Evolutionary conservation across 176 grass and related monocot species (phyloP).

Genomic region (Aechmea fasciata): DNA sequence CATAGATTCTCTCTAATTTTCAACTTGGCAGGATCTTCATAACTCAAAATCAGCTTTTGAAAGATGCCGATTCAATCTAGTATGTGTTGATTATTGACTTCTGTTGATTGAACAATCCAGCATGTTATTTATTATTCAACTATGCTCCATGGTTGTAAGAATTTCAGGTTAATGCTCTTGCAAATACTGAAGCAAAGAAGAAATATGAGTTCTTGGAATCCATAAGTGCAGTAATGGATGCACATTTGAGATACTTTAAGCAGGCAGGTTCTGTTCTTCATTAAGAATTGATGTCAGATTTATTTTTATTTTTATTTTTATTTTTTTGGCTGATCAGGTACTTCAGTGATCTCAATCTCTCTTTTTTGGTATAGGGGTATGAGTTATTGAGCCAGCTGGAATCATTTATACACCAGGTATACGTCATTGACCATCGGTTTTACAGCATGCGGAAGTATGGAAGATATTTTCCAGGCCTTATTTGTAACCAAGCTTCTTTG

Average conservation of each 20-base stretch:
- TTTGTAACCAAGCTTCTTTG: conserved; percentile 31
- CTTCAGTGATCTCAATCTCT: conserved; percentile 22
- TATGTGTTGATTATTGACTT: conserved; percentile 39
- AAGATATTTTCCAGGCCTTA: background rate
- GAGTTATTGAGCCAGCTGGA: conserved; percentile 91
- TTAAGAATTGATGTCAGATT: background rate
- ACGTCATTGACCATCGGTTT: background rate
- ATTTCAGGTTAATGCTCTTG: conserved; percentile 79
- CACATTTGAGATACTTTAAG: conserved; percentile 99
- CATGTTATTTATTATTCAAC: conserved; percentile 20
- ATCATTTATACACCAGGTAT: conserved; percentile 93
- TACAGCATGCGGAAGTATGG: conserved; percentile 5
- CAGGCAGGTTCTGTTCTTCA: conserved; percentile 45
- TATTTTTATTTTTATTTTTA: background rate
- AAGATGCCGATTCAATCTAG: conserved; percentile 89
- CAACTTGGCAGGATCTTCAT: conserved; percentile 66
- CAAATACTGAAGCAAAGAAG: conserved; percentile 92
- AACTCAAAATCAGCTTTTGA: conserved; percentile 88
- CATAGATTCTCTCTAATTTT: conserved; percentile 14
- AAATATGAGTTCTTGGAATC: conserved; percentile 96
- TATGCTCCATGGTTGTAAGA: conserved; percentile 30
- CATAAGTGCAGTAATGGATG: conserved; percentile 98
- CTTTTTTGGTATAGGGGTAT: conserved; percentile 54
- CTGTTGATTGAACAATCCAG: conserved; percentile 20
- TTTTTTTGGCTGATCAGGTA: conserved; percentile 20